phyloP scores from a whole-genome alignment of 768 basidiomycete species.

The Lactifluus volemus region DNA sequence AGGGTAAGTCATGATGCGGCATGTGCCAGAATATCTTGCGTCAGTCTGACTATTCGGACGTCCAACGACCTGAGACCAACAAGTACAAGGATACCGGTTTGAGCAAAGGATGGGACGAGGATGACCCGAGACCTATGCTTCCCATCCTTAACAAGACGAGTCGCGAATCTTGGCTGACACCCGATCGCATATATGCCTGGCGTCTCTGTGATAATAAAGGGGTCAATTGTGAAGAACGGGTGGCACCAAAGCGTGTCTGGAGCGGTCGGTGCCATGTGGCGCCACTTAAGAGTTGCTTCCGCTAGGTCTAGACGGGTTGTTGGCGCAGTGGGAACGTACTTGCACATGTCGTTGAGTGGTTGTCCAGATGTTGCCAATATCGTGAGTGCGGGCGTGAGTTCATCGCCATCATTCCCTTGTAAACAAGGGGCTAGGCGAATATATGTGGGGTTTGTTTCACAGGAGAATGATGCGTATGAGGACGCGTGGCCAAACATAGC shows the following conservation, averaged over 20 bases:
- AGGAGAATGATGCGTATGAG: slow-evolving; percentile 54
- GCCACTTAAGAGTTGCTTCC: slow-evolving; percentile 78
- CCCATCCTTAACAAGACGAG: slow-evolving; percentile 48
- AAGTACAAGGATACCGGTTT: slow-evolving; percentile 19
- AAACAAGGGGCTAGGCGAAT: slow-evolving; percentile 49
- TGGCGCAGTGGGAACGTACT: slow-evolving; percentile 71
- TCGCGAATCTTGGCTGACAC: slow-evolving; percentile 77
- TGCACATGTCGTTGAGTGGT: slow-evolving; percentile 90
- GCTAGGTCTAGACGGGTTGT: slow-evolving; percentile 68
- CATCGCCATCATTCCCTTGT: slow-evolving; percentile 26
- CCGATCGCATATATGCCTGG: slow-evolving; percentile 93
- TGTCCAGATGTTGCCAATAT: slow-evolving; percentile 88
- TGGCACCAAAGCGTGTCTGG: slow-evolving; percentile 99
- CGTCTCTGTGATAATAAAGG: slow-evolving; percentile 78
- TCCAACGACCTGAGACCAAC: slow-evolving; percentile 16
- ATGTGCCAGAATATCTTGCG: slow-evolving; percentile 7
- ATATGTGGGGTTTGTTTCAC: slow-evolving; percentile 88
- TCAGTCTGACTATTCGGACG: slow-evolving; percentile 14
- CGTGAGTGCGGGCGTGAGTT: slow-evolving; percentile 32
- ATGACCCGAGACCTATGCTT: slow-evolving; percentile 19
- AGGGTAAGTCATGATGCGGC: not conserved
- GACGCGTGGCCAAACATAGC: slow-evolving; percentile 74
- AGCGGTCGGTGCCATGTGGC: slow-evolving; percentile 97
- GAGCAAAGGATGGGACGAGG: slow-evolving; percentile 18
- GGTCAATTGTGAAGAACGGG: slow-evolving; percentile 80